Evolutionary conservation across 768 basidiomycete species (phyloP), one percentile per base, ranked within the genome.

Genomic region (Neoboletus magnificus): DNA sequence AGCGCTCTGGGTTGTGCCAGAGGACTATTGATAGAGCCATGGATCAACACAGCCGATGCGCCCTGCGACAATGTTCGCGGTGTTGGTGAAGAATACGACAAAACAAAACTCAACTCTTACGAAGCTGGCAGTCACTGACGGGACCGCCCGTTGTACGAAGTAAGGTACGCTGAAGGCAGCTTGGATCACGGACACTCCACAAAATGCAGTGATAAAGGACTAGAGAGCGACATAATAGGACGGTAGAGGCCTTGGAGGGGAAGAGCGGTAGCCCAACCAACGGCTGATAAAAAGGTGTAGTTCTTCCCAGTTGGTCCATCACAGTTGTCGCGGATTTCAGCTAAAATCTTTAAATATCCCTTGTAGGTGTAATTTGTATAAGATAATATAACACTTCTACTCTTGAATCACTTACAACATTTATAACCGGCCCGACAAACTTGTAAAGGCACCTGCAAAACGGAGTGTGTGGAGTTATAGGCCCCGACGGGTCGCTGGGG

Each of bases 171-270:
- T 75, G 56, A 83, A 82, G 11, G 79, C 66, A 8, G 75, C 80
- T 53, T 83, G 81, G 44, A 84, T 73, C 36, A 77, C 54, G 0
- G 79, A 73, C 48, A 82, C 74, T 5, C 79, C 79, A 48, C 73
- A 72, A 61, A 82, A 82, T 1, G 82, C 74, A 27, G 76, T 80
- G 15, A 83, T 60, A 61, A 81, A 82, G 0, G 82, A 79, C 80
- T 80, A 83, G 42, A 62, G 4, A 22, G 36, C 8, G 12, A 57
- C 39, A n/a, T 20, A 8, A 48, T 54, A 53, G 4, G n/a, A 7
- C 4, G 60, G 48, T 16, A 48, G 39, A 32, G 51, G 51, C 35
- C 57, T 61, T 18, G 54, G 45, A 47, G 48, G 36, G 12, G 55
- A 50, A 37, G 52, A 43, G 36, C 51, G 55, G 35, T 63, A 50